Conservation (phyloP, 352 stramenopile genomes). For the Phytopythium helicoides region DNA sequence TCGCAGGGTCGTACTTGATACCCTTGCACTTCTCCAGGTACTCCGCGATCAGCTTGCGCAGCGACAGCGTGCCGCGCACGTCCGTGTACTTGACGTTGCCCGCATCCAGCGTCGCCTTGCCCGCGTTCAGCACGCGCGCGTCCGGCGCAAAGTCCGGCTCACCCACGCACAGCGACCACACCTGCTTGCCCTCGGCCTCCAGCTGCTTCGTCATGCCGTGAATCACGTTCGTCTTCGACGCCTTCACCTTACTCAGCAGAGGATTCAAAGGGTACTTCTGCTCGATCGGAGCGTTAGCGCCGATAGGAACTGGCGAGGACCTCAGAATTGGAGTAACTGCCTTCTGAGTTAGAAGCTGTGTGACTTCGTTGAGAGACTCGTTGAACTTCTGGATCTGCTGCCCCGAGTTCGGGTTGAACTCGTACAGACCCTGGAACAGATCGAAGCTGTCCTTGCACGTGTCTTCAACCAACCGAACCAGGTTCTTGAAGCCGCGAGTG, state of each 20-base stretch:
- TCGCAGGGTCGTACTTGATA: conserved; percentile 81
- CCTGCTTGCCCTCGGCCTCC: conserved; percentile 88
- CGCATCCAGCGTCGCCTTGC: conserved; percentile 48
- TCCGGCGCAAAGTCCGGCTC: conserved; percentile 95
- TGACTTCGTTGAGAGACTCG: no score
- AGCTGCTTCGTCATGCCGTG: conserved; percentile 94
- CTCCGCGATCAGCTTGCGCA: conserved; percentile 86
- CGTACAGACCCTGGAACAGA: no score
- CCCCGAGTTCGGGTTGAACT: no score
- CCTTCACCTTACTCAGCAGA: conserved; percentile 80
- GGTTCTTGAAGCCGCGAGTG: no score
- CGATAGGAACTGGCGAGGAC: no score
- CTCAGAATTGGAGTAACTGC: no score
- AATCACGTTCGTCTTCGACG: conserved; percentile 92
- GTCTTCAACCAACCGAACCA: no score
- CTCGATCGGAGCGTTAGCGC: no score
- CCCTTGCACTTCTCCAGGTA: conserved; percentile 90
- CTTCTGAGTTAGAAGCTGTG: no score
- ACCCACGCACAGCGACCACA: conserved; percentile 93
- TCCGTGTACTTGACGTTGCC: conserved; percentile 94
- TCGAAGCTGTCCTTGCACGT: no score
- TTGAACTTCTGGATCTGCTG: no score
- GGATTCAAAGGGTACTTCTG: conserved; percentile 72
- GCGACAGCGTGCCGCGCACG: conserved; percentile 83
- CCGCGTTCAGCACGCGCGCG: conserved; percentile 88